Conservation (phyloP, 148 eudicot genomes). For the Limonium bicolor region DNA sequence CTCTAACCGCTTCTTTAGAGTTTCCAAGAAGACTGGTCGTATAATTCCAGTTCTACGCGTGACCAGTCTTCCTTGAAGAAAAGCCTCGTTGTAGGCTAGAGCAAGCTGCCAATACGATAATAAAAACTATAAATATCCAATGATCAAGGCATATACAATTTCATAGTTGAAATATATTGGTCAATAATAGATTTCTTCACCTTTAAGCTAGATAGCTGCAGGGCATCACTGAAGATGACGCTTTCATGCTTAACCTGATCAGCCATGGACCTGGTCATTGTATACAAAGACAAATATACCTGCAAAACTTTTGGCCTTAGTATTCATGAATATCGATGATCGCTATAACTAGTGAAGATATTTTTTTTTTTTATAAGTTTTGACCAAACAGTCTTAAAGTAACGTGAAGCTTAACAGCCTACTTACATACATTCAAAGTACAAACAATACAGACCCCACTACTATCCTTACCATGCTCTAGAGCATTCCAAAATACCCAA, state of each 20-base stretch:
- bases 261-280: slow-evolving; percentile 50
- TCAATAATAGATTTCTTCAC: slow-evolving; percentile 11
- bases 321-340: too few species aligned
- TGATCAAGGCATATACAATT: neutral
- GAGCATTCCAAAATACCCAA: too few species aligned
- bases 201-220: slow-evolving; percentile 59
- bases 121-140: neutral
- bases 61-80: slow-evolving; percentile 33
- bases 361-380: too few species aligned
- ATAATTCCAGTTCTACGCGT: slow-evolving; percentile 51
- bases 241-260: slow-evolving; percentile 36
- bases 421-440: too few species aligned
- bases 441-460: too few species aligned
- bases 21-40: slow-evolving; percentile 62
- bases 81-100: slow-evolving; percentile 71
- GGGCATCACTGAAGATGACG: slow-evolving; percentile 32
- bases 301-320: slow-evolving; percentile 16
- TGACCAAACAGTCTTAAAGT: too few species aligned
- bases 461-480: too few species aligned
- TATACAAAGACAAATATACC: slow-evolving; percentile 80
- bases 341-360: too few species aligned
- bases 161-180: neutral
- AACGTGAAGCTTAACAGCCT: too few species aligned
- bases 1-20: slow-evolving; percentile 63
- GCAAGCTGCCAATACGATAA: slow-evolving; percentile 42